These are phyloP conservation scores for Plasmopara viticola DNA, from an alignment of 352 stramenopile species.

Conservation along the genomic window DNA sequence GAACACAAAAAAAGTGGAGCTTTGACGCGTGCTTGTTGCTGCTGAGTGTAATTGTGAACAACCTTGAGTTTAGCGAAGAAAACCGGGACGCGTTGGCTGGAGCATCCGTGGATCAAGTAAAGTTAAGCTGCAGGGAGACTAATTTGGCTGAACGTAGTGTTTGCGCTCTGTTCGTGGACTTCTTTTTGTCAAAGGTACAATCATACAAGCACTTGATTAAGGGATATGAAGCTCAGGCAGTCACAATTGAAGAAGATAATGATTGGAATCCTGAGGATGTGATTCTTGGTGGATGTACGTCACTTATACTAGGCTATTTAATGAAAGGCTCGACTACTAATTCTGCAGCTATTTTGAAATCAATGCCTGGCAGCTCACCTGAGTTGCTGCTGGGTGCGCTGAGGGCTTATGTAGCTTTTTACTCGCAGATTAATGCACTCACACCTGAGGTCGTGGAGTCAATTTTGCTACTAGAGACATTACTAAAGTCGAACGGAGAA, in stretches of 20 bases:
- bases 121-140: background rate
- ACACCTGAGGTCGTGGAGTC: conserved; percentile 60
- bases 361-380: conserved; percentile 41
- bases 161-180: conserved; percentile 39
- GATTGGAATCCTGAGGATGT: conserved; percentile 68
- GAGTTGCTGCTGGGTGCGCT: conserved; percentile 47
- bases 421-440: conserved; percentile 70
- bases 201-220: conserved; percentile 49
- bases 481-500: conserved; percentile 35
- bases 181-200: conserved; percentile 50
- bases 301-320: conserved; percentile 64
- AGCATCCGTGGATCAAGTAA: background rate
- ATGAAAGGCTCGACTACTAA: conserved; percentile 48
- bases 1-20: conserved; percentile 34
- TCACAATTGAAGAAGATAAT: conserved; percentile 16
- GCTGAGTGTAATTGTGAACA: conserved; percentile 69
- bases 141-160: conserved; percentile 3
- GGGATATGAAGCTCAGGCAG: conserved; percentile 8
- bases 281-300: conserved; percentile 60
- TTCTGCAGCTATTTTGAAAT: conserved; percentile 26
- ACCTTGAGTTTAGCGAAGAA: conserved; percentile 46
- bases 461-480: conserved; percentile 59
- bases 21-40: conserved; percentile 57
- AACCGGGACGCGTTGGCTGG: conserved; percentile 42
- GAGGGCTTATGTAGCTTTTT: conserved; percentile 58